phyloP scores from a whole-genome alignment of 371 early-diverging fungal species.

The Actinomortierella wolfii region DNA sequence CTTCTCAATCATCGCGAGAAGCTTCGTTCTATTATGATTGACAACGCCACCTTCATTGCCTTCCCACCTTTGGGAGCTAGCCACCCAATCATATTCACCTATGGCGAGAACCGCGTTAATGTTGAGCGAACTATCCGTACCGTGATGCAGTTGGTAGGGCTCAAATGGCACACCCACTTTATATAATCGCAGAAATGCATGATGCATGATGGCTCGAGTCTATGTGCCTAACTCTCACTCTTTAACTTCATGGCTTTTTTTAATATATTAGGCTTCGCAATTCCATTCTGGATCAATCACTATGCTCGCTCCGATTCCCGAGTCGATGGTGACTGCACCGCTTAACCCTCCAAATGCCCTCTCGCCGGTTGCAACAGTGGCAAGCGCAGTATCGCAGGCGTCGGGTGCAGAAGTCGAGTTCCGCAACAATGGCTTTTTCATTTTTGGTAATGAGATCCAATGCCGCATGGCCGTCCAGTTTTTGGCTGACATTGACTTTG shows the following conservation, averaged over 20 bases:
- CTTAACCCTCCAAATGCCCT: constrained; percentile 16
- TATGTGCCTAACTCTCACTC: not conserved
- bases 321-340: constrained; percentile 9
- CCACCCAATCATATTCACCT: constrained; percentile 55
- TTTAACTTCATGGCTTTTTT: too few species aligned
- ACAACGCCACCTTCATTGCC: constrained; percentile 68
- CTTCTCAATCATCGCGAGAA: constrained; percentile 62
- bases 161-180: not conserved
- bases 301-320: constrained; percentile 21
- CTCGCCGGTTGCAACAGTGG: constrained; percentile 48
- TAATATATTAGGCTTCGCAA: constrained; percentile 21
- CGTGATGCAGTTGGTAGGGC: constrained; percentile 70
- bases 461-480: constrained; percentile 27
- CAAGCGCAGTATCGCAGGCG: constrained; percentile 54
- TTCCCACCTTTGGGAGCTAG: constrained; percentile 70
- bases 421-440: constrained; percentile 38
- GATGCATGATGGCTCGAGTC: not conserved
- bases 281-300: constrained; percentile 42
- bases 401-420: constrained; percentile 64
- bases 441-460: constrained; percentile 37
- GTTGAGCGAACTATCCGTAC: constrained; percentile 74
- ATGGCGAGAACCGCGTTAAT: constrained; percentile 74
- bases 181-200: not conserved
- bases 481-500: constrained; percentile 26
- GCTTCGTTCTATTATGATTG: constrained; percentile 72